A percentile compares a stretch with the other conserved stretches of the same genome.
These are phyloP conservation scores for Vaccinium vitisidaea DNA, from an alignment of 148 eudicot genomes.

Conservation along the genomic window DNA sequence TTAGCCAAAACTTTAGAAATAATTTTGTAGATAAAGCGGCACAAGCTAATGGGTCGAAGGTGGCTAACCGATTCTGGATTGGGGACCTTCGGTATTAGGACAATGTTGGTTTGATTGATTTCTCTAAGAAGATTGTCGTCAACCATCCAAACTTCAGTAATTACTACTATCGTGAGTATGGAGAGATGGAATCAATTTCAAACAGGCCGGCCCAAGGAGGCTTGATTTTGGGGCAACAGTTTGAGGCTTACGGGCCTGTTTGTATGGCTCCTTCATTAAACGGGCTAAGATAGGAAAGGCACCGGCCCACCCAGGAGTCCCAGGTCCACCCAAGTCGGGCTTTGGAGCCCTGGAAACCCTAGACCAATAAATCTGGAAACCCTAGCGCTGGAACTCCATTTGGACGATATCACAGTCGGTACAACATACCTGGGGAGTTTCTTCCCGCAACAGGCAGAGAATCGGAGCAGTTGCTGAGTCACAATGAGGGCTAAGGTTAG, in stretches of 20 bases:
- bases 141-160: neutral
- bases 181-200: neutral
- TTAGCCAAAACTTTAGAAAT: no score
- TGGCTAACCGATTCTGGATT: no score
- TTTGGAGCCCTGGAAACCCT: neutral
- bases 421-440: neutral
- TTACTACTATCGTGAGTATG: neutral
- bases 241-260: neutral
- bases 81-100: no score
- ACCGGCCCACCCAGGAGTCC: neutral
- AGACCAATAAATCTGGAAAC: neutral
- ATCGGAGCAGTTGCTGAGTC: neutral
- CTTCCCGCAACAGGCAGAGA: neutral
- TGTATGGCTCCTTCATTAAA: no score
- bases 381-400: neutral
- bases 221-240: neutral
- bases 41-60: no score
- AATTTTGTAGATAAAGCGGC: no score
- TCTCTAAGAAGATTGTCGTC: no score
- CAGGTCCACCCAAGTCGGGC: neutral
- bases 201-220: neutral
- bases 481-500: slow-evolving; percentile 28
- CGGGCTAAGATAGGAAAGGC: neutral
- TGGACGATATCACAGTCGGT: neutral
- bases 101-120: no score